Evolutionary conservation across 345 rosid species (phyloP).

Genomic region (Syzygium aqueum): DNA sequence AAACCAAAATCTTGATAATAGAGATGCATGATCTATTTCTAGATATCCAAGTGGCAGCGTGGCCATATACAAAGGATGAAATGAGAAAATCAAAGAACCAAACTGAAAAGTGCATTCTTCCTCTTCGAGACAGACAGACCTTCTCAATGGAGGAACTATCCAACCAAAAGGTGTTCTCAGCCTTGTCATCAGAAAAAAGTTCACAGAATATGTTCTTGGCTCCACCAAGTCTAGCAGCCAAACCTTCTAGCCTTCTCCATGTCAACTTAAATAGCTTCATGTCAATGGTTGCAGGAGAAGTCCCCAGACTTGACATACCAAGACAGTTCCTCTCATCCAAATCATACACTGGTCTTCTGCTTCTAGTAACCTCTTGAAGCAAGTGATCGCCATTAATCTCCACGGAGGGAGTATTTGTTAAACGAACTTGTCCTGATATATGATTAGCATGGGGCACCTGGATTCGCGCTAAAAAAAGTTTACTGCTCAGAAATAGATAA

Average conservation of each 20-base stretch:
- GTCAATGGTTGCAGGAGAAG: constrained; percentile 12
- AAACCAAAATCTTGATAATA: neutral
- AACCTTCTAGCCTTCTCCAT: constrained; percentile 67
- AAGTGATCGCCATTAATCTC: constrained; percentile 16
- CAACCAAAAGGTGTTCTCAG: constrained; percentile 86
- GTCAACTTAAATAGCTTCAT: constrained; percentile 44
- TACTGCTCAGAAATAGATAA: constrained; percentile 34
- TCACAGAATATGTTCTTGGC: constrained; percentile 60
- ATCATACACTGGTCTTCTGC: constrained; percentile 10
- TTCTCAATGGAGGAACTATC: constrained; percentile 91
- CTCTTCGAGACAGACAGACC: constrained; percentile 27
- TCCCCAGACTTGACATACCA: constrained; percentile 21
- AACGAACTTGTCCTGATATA: constrained; percentile 27
- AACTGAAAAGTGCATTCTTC: neutral
- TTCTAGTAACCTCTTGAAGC: constrained; percentile 16
- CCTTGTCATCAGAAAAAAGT: constrained; percentile 42
- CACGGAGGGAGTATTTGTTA: constrained; percentile 14
- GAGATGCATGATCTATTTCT: neutral
- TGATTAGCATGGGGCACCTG: constrained; percentile 54
- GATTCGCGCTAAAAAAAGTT: constrained; percentile 61
- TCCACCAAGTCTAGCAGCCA: constrained; percentile 64
- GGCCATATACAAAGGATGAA: neutral
- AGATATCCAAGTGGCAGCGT: neutral
- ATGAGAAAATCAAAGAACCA: neutral
- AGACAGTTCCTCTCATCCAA: constrained; percentile 14